phyloP scores from a whole-genome alignment of 2,329 filamentous ascomycete genomes.

The Claviceps lovelessii region DNA sequence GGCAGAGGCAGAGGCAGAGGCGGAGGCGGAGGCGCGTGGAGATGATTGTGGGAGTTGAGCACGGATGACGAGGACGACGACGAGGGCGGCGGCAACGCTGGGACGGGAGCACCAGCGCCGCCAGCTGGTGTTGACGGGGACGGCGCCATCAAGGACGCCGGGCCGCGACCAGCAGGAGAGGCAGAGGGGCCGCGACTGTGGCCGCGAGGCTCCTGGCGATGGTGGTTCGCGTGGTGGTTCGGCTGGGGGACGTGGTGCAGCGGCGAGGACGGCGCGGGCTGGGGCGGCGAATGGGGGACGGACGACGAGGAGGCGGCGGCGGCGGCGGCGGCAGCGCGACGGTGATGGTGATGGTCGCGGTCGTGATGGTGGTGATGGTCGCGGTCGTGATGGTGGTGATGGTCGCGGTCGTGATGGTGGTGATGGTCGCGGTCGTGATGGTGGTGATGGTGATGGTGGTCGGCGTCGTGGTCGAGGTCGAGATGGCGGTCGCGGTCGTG shows the following conservation, averaged over 20 bases:
- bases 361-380: conserved; percentile 7
- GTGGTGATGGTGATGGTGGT: too few species aligned
- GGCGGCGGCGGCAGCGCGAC: conserved; percentile 11
- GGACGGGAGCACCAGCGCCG: conserved; percentile 15
- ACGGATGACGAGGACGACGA: conserved; percentile 12
- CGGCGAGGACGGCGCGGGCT: conserved; percentile 12
- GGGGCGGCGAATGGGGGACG: conserved; percentile 17
- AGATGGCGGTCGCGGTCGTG: not conserved
- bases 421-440: not conserved
- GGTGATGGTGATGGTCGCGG: not conserved
- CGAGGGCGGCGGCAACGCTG: conserved; percentile 16
- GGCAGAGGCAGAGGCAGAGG: conserved; percentile 11
- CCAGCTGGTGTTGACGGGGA: conserved; percentile 13
- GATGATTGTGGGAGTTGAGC: conserved; percentile 10
- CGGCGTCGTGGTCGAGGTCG: too few species aligned
- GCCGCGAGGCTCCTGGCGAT: conserved; percentile 8
- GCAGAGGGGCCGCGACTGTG: conserved; percentile 10
- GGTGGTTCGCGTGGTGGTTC: conserved; percentile 2
- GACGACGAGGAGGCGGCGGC: conserved; percentile 14
- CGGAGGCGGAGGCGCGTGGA: conserved; percentile 20
- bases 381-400: not conserved
- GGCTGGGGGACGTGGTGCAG: conserved; percentile 1
- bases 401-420: not conserved
- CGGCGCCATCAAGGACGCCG: conserved; percentile 21
- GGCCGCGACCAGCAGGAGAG: not conserved